phyloP scores from a whole-genome alignment of 345 rosid genomes.

The Cardiospermum halicacabum region DNA sequence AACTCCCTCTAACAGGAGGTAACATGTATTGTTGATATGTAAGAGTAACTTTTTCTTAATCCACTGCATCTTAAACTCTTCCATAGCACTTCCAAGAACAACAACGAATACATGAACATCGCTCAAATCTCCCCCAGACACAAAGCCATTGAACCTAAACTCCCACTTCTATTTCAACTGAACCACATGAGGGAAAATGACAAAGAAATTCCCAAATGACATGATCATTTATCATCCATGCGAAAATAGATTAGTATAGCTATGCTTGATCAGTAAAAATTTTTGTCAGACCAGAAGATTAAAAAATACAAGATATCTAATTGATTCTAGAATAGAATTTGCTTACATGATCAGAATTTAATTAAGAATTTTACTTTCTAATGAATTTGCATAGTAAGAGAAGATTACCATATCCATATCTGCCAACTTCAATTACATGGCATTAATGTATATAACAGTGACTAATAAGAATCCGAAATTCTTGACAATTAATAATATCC shows the following conservation, averaged over 20 bases:
- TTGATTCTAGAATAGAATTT: neutral
- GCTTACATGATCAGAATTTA: neutral
- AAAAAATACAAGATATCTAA: neutral
- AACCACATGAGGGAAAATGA: neutral
- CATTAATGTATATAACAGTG: neutral
- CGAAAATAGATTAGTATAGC: neutral
- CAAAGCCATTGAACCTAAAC: neutral
- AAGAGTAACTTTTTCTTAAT: neutral
- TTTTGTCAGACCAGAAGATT: neutral
- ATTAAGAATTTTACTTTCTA: neutral
- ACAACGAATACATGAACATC: too few relatives aligned
- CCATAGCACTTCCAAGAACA: neutral
- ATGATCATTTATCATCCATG: neutral
- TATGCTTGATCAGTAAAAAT: neutral
- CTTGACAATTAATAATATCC: too few relatives aligned
- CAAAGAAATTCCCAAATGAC: neutral
- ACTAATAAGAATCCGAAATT: too few relatives aligned
- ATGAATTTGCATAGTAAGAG: neutral
- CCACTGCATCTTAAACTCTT: neutral
- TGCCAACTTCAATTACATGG: neutral
- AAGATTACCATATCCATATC: neutral
- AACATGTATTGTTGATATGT: neutral
- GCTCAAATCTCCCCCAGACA: too few relatives aligned
- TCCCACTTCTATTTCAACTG: neutral
- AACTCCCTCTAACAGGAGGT: neutral